A percentile compares a stretch with the other conserved stretches of the same genome.
phyloP scores from a whole-genome alignment of 768 basidiomycete genomes.

The Tulasnella calospora region DNA sequence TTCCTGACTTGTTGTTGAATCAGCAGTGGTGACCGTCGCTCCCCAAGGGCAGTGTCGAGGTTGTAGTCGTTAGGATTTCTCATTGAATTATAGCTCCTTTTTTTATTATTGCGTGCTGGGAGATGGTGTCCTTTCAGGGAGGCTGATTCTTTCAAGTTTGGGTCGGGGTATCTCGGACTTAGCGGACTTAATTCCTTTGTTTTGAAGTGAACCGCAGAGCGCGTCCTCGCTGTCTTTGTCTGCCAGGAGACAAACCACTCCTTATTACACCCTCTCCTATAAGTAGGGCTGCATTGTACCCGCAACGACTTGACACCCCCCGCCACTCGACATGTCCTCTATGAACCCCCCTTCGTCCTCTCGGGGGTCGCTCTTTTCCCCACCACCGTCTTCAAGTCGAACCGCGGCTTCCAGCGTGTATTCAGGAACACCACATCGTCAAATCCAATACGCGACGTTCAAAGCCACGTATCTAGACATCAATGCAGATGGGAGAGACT shows the following conservation, averaged over 20 bases:
- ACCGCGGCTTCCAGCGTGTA: background rate
- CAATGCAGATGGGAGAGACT: background rate
- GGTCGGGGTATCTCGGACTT: background rate
- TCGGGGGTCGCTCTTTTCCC: background rate
- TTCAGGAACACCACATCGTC: background rate
- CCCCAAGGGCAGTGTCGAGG: background rate
- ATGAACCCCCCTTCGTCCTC: slow-evolving; percentile 2
- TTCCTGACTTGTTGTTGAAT: slow-evolving; percentile 2
- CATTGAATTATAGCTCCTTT: background rate
- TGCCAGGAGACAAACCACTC: slow-evolving; percentile 4
- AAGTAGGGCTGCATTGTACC: background rate
- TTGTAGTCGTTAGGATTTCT: background rate
- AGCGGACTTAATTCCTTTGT: background rate
- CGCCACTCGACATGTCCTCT: background rate
- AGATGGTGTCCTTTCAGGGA: background rate
- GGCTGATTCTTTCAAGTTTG: background rate
- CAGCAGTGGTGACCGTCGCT: background rate
- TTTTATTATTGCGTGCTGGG: background rate
- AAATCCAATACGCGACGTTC: background rate
- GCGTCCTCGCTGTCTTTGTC: background rate
- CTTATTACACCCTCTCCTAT: slow-evolving; percentile 3
- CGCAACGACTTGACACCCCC: background rate
- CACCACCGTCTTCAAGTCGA: background rate
- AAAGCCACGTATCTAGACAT: background rate
- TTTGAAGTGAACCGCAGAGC: background rate